These are phyloP conservation scores for Acorus calamus DNA, from an alignment of 106 monocot genomes.

Conservation along the genomic window DNA sequence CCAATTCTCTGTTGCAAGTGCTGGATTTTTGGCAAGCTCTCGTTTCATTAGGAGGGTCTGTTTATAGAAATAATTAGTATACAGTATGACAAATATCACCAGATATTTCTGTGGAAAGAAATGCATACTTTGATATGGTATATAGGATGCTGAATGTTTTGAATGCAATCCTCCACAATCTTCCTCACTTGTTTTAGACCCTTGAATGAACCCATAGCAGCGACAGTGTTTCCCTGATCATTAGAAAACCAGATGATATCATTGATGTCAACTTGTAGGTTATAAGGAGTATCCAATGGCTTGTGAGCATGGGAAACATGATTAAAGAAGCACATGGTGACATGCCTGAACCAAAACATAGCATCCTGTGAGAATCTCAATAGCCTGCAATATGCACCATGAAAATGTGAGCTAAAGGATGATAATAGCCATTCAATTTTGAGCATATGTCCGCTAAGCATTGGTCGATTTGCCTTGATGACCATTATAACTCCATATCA, in stretches of 20 bases:
- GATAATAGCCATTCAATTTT: background rate
- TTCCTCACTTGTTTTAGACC: constrained; percentile 90
- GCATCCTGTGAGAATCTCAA: constrained; percentile 98
- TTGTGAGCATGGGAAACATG: background rate
- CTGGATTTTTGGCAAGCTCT: constrained; percentile 90
- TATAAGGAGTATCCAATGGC: too few species aligned
- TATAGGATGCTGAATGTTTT: constrained; percentile 87
- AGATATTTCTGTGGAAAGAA: constrained; percentile 3
- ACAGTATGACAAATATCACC: background rate
- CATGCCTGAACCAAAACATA: constrained; percentile 83
- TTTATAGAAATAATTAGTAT: constrained; percentile 3
- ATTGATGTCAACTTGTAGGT: background rate
- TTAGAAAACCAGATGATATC: constrained; percentile 1
- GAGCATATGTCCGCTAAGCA: background rate
- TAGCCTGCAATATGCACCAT: constrained; percentile 38
- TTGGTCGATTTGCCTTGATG: background rate
- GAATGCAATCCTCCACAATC: constrained; percentile 92
- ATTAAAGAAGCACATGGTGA: background rate
- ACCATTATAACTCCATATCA: background rate
- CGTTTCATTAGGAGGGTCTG: constrained; percentile 91
- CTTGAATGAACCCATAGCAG: constrained; percentile 97
- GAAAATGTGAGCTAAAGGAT: constrained; percentile 1
- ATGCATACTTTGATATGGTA: constrained; percentile 84
- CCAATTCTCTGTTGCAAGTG: constrained; percentile 90
- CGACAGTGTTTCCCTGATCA: constrained; percentile 79